Percentiles rank a stretch among this genome's conserved stretches.
Conservation (phyloP, 176 grass and related monocot species). For the Oryza brachyantha region DNA sequence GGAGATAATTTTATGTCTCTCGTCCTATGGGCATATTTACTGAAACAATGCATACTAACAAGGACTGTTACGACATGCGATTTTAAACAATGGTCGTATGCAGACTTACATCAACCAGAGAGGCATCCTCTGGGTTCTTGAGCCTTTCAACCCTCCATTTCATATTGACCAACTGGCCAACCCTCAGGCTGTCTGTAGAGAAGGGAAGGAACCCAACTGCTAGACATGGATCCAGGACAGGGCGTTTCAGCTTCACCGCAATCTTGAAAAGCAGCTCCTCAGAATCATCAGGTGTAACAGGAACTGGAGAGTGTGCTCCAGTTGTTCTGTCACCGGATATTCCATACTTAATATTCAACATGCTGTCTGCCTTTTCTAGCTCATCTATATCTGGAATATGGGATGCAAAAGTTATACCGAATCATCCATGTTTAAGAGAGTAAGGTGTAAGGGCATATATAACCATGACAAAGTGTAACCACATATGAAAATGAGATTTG, state of each 20-base stretch:
- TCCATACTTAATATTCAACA: conserved; percentile 76
- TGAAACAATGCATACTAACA: neutral
- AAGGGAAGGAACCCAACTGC: conserved; percentile 99
- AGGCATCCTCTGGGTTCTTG: conserved; percentile 54
- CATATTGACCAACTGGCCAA: conserved; percentile 91
- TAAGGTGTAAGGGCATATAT: neutral
- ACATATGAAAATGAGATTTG: conserved; percentile 4
- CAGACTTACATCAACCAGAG: conserved; percentile 58
- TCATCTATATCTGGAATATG: conserved; percentile 55
- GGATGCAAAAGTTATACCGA: conserved; percentile 11
- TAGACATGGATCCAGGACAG: conserved; percentile 86
- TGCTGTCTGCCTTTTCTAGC: conserved; percentile 55
- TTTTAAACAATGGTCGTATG: conserved; percentile 10
- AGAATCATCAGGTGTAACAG: conserved; percentile 39
- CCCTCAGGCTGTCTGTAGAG: conserved; percentile 78
- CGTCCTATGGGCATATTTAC: neutral
- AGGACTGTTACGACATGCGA: neutral
- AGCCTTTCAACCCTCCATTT: conserved; percentile 95
- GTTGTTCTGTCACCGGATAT: conserved; percentile 81
- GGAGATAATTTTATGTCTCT: neutral
- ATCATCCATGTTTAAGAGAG: conserved; percentile 6
- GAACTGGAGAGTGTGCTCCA: conserved; percentile 75
- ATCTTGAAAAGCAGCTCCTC: conserved; percentile 70
- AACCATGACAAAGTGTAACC: neutral
- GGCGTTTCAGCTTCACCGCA: conserved; percentile 67